A percentile compares a stretch with the other conserved stretches of the same genome.
Evolutionary conservation across 305 asterid genomes (phyloP).

Genomic region (Fraxinus latifolia): DNA sequence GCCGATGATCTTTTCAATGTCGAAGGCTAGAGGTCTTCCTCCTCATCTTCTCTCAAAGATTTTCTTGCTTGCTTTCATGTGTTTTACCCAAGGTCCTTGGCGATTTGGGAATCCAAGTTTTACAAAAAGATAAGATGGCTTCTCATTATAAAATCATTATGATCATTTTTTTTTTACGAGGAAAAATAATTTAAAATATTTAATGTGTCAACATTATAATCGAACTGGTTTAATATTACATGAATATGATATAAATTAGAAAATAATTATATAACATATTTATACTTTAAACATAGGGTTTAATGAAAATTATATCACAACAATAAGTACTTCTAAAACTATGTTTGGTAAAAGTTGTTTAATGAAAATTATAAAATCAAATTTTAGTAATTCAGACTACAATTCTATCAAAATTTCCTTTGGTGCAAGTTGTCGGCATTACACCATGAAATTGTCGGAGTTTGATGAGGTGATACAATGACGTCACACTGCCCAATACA

Average conservation of each 20-base stretch:
- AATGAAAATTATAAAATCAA: not conserved
- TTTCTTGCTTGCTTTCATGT: not conserved
- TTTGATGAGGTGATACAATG: not conserved
- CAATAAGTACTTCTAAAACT: not conserved
- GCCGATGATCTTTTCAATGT: not conserved
- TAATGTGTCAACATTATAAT: too few relatives aligned
- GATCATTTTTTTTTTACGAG: not conserved
- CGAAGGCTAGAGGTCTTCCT: too few relatives aligned
- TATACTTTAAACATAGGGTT: not conserved
- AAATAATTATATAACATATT: not conserved
- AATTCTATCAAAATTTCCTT: not conserved
- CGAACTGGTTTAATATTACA: not conserved
- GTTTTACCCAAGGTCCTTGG: not conserved
- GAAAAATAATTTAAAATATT: too few relatives aligned
- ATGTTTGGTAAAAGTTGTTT: not conserved
- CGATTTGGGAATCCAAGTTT: not conserved
- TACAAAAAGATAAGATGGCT: not conserved
- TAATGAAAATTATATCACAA: too few relatives aligned
- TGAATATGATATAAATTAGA: not conserved
- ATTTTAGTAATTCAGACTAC: not conserved
- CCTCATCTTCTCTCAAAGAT: not conserved
- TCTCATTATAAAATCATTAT: not conserved
- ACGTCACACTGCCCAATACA: not conserved
- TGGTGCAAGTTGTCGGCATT: not conserved
- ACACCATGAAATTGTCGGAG: not conserved